phyloP scores from a whole-genome alignment of 2,329 filamentous ascomycete genomes.

The Mycosphaerella arachidis region DNA sequence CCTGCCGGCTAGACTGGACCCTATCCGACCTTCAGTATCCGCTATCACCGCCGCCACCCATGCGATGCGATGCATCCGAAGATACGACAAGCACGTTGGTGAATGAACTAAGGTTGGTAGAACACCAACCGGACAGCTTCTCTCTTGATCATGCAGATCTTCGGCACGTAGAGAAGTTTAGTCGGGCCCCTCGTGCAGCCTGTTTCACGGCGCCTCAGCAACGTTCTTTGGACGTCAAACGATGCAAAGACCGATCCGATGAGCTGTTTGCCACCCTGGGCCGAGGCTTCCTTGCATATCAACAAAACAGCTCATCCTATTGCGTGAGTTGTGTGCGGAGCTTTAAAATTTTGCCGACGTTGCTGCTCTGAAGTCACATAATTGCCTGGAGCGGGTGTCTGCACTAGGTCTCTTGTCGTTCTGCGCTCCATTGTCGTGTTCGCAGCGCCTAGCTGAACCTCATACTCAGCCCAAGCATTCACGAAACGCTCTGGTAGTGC shows the following conservation, averaged over 20 bases:
- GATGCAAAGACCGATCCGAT: neutral
- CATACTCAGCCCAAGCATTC: neutral
- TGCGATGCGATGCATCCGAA: neutral
- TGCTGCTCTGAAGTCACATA: neutral
- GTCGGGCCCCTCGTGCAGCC: neutral
- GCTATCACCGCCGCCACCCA: neutral
- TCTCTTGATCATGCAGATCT: neutral
- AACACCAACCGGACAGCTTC: neutral
- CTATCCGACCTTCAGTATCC: neutral
- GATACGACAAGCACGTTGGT: neutral
- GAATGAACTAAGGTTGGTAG: neutral
- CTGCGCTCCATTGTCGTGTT: neutral
- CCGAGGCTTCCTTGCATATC: constrained; percentile 1
- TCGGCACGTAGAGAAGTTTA: neutral
- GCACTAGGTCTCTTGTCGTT: neutral
- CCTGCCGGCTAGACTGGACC: neutral
- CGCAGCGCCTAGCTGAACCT: neutral
- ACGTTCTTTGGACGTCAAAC: constrained; percentile 5
- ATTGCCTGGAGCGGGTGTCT: neutral
- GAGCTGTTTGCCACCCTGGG: neutral
- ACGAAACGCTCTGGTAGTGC: neutral
- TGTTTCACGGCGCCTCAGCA: neutral
- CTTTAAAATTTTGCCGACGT: neutral
- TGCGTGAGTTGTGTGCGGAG: neutral
- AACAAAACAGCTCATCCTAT: neutral